Evolutionary conservation across 2,329 filamentous ascomycete species (phyloP).

Genomic region (Venturia asperata): DNA sequence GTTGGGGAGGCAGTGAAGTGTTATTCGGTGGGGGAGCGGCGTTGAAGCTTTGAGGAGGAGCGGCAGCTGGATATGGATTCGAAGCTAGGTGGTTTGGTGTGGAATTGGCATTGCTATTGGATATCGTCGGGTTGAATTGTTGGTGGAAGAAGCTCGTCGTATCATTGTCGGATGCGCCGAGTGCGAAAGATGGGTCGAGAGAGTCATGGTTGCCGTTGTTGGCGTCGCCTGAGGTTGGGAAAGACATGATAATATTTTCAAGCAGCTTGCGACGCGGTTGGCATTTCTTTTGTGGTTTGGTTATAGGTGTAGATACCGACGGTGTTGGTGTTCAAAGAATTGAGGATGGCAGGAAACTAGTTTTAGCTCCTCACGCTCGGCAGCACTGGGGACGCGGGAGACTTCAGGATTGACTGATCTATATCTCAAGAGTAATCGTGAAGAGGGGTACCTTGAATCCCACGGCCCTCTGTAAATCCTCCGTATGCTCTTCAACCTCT

Average conservation of each 20-base stretch:
- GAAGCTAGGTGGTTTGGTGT: not conserved
- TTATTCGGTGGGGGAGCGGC: not conserved
- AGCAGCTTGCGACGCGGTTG: not conserved
- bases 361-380: not conserved
- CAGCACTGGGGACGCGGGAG: not conserved
- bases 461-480: not conserved
- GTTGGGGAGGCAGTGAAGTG: not conserved
- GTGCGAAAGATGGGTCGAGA: slow-evolving; percentile 9
- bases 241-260: not conserved
- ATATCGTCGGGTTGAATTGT: not conserved
- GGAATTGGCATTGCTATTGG: not conserved
- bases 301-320: not conserved
- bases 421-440: not conserved
- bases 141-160: slow-evolving; percentile 10
- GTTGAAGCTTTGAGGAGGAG: not conserved
- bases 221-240: not conserved
- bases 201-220: not conserved
- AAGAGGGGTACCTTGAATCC: not conserved
- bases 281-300: not conserved
- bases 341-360: not conserved
- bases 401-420: not conserved
- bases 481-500: slow-evolving; percentile 8
- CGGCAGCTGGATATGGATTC: not conserved
- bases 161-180: slow-evolving; percentile 10
- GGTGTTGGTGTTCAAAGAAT: not conserved